Evolutionary conservation across 805 yeast species (phyloP).

Genomic region (Ogataea kodamae): DNA sequence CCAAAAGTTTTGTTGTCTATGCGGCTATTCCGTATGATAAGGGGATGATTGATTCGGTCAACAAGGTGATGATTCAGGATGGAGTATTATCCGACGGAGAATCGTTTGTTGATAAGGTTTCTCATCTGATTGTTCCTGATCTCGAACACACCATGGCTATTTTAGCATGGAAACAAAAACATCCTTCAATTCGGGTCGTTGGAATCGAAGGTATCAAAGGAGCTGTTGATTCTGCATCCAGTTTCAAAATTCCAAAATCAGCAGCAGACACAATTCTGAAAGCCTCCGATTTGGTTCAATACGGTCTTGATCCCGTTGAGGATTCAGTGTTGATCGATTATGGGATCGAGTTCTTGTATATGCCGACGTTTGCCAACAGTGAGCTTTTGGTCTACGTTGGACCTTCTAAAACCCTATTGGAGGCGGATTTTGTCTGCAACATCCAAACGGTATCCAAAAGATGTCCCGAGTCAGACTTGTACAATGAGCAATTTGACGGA

Average conservation of each 20-base stretch:
- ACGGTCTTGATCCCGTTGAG: constrained; percentile 30
- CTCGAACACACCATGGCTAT: constrained; percentile 64
- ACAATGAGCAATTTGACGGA: constrained; percentile 43
- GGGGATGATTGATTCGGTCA: constrained; percentile 40
- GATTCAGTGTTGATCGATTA: constrained; percentile 33
- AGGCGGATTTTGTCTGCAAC: constrained; percentile 61
- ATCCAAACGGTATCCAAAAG: constrained; percentile 49
- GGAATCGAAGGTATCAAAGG: constrained; percentile 45
- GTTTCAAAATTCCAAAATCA: constrained; percentile 36
- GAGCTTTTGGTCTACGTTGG: constrained; percentile 54
- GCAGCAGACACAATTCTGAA: constrained; percentile 36
- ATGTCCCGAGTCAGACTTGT: constrained; percentile 24
- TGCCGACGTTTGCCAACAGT: constrained; percentile 55
- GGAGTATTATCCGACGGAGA: constrained; percentile 33
- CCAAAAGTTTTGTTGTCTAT: constrained; percentile 44
- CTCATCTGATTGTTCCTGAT: constrained; percentile 60
- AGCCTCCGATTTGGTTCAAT: constrained; percentile 32
- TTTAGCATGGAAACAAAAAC: constrained; percentile 43
- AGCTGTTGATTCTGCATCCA: constrained; percentile 37
- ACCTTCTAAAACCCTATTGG: constrained; percentile 45
- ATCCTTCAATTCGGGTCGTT: constrained; percentile 50
- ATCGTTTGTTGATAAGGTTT: constrained; percentile 36
- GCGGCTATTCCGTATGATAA: constrained; percentile 55
- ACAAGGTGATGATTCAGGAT: constrained; percentile 22
- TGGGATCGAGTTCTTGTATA: constrained; percentile 51